phyloP scores from a whole-genome alignment of 2,329 filamentous ascomycete genomes.

The Magnaporthiopsis incrustans region DNA sequence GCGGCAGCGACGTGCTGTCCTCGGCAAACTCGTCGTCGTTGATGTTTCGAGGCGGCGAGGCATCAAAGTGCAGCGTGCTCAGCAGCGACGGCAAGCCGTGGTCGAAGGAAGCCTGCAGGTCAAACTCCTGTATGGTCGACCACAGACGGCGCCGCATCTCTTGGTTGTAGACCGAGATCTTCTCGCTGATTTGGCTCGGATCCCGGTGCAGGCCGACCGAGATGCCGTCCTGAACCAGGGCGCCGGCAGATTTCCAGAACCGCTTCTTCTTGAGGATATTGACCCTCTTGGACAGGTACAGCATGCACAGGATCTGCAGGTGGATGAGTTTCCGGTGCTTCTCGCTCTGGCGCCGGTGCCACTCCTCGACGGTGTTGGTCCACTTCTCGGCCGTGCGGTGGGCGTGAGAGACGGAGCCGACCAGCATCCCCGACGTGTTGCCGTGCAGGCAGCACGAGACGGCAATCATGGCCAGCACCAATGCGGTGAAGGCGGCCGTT shows the following conservation, averaged over 20 bases:
- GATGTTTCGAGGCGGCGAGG: constrained; percentile 47
- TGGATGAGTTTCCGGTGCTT: constrained; percentile 54
- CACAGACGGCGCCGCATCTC: constrained; percentile 55
- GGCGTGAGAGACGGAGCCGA: constrained; percentile 50
- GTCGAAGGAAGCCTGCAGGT: constrained; percentile 54
- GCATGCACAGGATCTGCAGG: constrained; percentile 50
- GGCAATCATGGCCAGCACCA: constrained; percentile 52
- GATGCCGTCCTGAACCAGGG: constrained; percentile 49
- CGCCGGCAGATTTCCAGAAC: constrained; percentile 51
- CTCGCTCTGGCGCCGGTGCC: constrained; percentile 48
- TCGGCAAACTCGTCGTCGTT: constrained; percentile 47
- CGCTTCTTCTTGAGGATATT: constrained; percentile 57
- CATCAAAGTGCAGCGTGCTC: constrained; percentile 48
- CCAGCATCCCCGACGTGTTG: constrained; percentile 43
- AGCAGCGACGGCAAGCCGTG: constrained; percentile 51
- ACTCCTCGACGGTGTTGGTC: constrained; percentile 47
- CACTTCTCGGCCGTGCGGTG: constrained; percentile 47
- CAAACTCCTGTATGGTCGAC: constrained; percentile 54
- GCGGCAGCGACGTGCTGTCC: constrained; percentile 35
- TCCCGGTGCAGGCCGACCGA: constrained; percentile 52
- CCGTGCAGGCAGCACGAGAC: constrained; percentile 51
- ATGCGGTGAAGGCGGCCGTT: constrained; percentile 45
- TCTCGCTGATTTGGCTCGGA: constrained; percentile 44
- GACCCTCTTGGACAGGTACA: constrained; percentile 53
- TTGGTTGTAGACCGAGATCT: constrained; percentile 50